Base-by-base conservation (phyloP, 1,284 basidiomycete genomes). In the Polyporus tsugae region DNA sequence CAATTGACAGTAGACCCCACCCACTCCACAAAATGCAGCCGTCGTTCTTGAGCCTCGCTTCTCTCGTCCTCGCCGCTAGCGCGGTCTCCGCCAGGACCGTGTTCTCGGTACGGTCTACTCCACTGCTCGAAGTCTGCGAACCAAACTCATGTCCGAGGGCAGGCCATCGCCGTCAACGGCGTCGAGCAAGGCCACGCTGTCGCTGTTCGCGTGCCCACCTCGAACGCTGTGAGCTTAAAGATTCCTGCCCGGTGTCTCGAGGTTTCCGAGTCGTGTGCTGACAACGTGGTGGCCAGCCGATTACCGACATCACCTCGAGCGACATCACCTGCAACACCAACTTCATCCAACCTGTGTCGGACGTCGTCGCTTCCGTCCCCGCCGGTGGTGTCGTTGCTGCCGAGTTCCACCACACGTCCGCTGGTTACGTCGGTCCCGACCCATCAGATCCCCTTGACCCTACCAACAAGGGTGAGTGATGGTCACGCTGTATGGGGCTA, bases 291-390 rank as follows among this genome's bases (percentile, higher is more conserved):
- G 1, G 10, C 9, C 35, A 87, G 86, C 84, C 86, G 15, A 85
- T 88, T 68, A 84, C 75, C n/a, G 84, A 87, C 72, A 83, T 88
- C 5, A 85, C 81, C 6, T 87, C 86, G 0, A 86, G 86, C 75
- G 78, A 87, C 75, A 68, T 89, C 60, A 87, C 87, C 68, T 88
- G 87, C 80, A 89, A 89, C 70, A 86, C 86, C 53, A 85, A 86
- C 44, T 87, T 88, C 74, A 88, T 87, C 74, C 86, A 84, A 73
- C 85, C 86, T 19, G 77, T 91, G 69, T 82, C 87, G 58, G 76
- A 81, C 64, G 74, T 81, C n/a, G 77, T 90, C 74, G 82, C 91
- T 76, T 78, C 80, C 55, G 84, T 87, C 39, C 79, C 89, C 62
- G 81, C 86, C 66, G 87, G 87, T 22, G 76, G 84, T 9, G 78